A percentile compares a stretch with the other conserved stretches of the same genome.
phyloP scores from a whole-genome alignment of 2,329 filamentous ascomycete genomes.

The Aureobasidium sp. region DNA sequence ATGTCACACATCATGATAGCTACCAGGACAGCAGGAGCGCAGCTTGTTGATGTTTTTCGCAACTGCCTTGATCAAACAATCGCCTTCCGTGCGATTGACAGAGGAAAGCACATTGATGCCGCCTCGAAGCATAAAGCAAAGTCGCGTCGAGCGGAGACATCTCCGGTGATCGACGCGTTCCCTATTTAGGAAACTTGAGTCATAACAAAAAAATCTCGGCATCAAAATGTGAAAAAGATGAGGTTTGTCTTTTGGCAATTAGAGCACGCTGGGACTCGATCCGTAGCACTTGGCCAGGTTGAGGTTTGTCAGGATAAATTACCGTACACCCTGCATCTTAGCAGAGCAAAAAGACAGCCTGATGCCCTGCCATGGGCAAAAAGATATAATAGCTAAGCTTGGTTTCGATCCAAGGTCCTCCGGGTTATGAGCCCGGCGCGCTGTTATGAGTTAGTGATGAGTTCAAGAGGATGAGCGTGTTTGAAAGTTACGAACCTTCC shows the following conservation, averaged over 20 bases:
- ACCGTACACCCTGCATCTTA: background rate
- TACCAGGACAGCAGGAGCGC: no score
- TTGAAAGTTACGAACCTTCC: constrained; percentile 11
- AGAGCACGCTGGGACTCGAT: background rate
- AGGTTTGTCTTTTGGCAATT: background rate
- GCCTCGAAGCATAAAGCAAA: background rate
- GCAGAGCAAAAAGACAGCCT: background rate
- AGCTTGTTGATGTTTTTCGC: background rate
- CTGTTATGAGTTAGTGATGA: constrained; percentile 7
- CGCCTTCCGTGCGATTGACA: background rate
- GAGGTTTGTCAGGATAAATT: background rate
- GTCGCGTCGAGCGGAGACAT: background rate
- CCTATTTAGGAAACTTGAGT: background rate
- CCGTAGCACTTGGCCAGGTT: background rate
- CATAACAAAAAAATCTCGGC: background rate
- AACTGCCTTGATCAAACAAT: background rate
- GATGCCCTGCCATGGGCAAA: background rate
- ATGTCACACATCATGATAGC: background rate
- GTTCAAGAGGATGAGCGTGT: background rate
- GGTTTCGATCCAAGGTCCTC: constrained; percentile 21
- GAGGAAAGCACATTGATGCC: background rate
- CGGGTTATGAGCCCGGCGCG: constrained; percentile 22
- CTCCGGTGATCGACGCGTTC: background rate
- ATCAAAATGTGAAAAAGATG: background rate
- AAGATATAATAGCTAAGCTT: constrained; percentile 17